Evolutionary conservation across 768 basidiomycete genomes (phyloP), one percentile per base, ranked within the genome.

Genomic region (Mycena polygramma): DNA sequence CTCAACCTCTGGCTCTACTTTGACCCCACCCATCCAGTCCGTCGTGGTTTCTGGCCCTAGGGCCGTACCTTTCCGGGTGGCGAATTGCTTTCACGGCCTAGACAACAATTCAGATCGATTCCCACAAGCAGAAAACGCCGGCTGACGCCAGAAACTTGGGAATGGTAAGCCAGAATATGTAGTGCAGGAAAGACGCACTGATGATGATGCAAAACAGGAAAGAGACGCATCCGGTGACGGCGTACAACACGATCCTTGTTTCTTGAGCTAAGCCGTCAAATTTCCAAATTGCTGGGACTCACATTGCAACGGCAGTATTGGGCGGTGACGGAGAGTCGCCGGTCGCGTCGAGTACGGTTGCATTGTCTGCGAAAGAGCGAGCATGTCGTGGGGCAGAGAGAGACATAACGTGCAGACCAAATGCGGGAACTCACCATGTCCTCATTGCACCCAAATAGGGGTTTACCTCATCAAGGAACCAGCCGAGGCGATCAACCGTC

Each of bases 181-280:
- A 57, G n/a, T 20, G 13, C 11, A 13, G 20, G 22, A 57, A 39
- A 41, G 10, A 41, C 15, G 43, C 24, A 68, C 67, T 81, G 72
- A 98, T 93, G 68, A 98, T 95, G 54, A 93, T 81, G 71, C 91
- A 89, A 81, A 98, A 97, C 24, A 96, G 83, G 30, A 90, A 89
- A 26, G 94, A 94, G 46, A 98, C 95, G 72, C 93, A 91, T 6
- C 94, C 96, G 1, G 95, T 96, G 74, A 97, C 95, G 5, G 90
- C 89, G 77, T 97, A 97, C 22, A 95, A 83, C 36, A 95, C 86
- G 64, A 95, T 92, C 94, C 94, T 92, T 57, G 30, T 53, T 9
- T 54, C 13, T 39, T n/a, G 17, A 39, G 37, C 37, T 14, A 57
- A 36, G 37, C 36, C 70, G 72, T 20, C 53, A 24, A 22, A 11